phyloP scores from a whole-genome alignment of 2,329 filamentous ascomycete species.

The Trichoderma koningii region DNA sequence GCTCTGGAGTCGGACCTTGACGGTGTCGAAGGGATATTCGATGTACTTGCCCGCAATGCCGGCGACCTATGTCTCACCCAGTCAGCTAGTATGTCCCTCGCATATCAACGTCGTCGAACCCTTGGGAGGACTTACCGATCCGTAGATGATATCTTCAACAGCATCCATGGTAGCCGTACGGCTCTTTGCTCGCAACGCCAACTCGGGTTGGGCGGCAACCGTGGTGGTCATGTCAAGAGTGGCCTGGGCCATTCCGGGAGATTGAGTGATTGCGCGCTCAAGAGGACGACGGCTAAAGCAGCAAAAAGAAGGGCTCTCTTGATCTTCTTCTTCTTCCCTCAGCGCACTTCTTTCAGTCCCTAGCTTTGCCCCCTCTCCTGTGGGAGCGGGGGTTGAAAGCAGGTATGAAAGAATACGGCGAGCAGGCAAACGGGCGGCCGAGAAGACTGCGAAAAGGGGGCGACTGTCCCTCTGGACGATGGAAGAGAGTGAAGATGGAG shows the following conservation, averaged over 20 bases:
- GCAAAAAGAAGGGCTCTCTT: not conserved
- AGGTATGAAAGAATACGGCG: conserved; percentile 25
- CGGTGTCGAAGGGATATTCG: conserved; percentile 97
- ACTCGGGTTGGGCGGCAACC: conserved; percentile 31
- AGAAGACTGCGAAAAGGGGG: not conserved
- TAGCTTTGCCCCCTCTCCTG: conserved; percentile 26
- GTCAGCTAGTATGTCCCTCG: not conserved
- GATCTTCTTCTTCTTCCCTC: not conserved
- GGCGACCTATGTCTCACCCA: conserved; percentile 58
- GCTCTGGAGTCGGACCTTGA: conserved; percentile 97
- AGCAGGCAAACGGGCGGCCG: not conserved
- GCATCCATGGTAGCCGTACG: conserved; percentile 59
- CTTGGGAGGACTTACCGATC: conserved; percentile 63
- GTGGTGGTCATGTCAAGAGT: conserved; percentile 26
- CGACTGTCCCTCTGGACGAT: not conserved
- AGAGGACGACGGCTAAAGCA: conserved; percentile 8
- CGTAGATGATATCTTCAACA: conserved; percentile 83
- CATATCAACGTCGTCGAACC: too few species aligned
- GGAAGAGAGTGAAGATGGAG: not conserved
- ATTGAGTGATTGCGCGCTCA: not conserved
- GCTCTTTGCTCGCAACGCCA: conserved; percentile 42
- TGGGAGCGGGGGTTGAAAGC: conserved; percentile 28
- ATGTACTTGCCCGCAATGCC: conserved; percentile 93
- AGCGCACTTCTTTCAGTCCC: conserved; percentile 25
- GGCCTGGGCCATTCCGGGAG: conserved; percentile 29